phyloP scores from a whole-genome alignment of 73 alveolate genomes.

The Stentor roeselii region DNA sequence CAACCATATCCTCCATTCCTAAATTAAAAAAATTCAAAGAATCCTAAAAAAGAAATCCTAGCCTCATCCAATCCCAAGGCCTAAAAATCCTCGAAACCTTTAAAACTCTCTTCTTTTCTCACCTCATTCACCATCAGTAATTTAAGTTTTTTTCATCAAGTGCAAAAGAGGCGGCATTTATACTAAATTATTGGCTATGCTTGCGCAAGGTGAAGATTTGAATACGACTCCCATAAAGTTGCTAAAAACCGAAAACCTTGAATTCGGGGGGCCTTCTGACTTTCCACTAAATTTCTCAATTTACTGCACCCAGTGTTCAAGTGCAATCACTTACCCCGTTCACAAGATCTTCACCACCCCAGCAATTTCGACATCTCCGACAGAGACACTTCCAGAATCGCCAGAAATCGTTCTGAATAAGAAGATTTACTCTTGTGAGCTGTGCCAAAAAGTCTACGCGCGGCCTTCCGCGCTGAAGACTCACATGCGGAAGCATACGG shows the following conservation, averaged over 20 bases:
- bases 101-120: no score
- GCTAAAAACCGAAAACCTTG: background rate
- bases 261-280: background rate
- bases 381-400: background rate
- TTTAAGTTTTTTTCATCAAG: background rate
- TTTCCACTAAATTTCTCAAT: background rate
- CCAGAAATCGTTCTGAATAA: background rate
- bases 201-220: background rate
- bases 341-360: background rate
- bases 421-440: background rate
- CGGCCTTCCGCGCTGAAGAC: constrained; percentile 55
- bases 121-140: background rate
- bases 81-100: no score
- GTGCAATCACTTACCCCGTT: background rate
- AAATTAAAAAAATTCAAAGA: no score
- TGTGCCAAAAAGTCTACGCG: background rate
- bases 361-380: background rate
- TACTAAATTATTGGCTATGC: background rate
- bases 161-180: background rate
- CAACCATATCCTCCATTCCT: no score
- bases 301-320: constrained; percentile 8
- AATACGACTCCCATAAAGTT: background rate
- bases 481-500: constrained; percentile 86
- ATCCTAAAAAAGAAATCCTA: no score
- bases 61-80: no score